These are phyloP conservation scores for Ophiostoma australiae DNA, from an alignment of 2,329 filamentous ascomycete species.

Conservation along the genomic window DNA sequence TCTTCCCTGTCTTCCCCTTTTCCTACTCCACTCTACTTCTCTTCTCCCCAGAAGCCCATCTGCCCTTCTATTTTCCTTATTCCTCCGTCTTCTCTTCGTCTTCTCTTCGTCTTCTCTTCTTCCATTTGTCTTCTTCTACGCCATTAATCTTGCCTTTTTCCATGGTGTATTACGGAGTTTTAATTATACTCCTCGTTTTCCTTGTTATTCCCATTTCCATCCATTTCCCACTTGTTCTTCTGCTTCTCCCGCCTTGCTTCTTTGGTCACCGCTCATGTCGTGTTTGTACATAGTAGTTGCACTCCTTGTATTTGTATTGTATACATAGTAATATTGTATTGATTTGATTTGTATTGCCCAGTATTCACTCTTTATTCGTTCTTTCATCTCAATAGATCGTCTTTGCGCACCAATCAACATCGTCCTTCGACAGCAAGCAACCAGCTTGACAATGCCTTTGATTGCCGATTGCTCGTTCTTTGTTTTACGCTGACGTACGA, in stretches of 20 bases:
- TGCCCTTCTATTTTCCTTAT: neutral
- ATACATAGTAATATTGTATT: too few relatives aligned
- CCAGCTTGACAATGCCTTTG: neutral
- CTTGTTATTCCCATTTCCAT: neutral
- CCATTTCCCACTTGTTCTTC: neutral
- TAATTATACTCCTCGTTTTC: neutral
- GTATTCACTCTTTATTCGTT: neutral
- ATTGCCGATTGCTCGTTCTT: neutral
- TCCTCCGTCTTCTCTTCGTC: neutral
- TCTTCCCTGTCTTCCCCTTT: neutral
- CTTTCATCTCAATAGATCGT: neutral
- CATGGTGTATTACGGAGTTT: neutral
- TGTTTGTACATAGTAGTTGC: neutral
- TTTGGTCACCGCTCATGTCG: constrained; percentile 7
- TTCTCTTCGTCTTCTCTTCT: neutral
- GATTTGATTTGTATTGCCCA: neutral
- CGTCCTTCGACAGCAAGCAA: neutral
- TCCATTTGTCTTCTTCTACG: neutral
- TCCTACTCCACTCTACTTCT: neutral
- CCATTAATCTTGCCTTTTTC: constrained; percentile 8
- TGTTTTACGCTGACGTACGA: neutral
- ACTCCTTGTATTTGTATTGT: neutral
- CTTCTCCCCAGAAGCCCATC: neutral
- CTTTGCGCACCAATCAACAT: neutral
- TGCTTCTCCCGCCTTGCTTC: constrained; percentile 16